These are phyloP conservation scores for Alternaria triticimaculans DNA, from an alignment of 2,329 filamentous ascomycete species.

Conservation along the genomic window DNA sequence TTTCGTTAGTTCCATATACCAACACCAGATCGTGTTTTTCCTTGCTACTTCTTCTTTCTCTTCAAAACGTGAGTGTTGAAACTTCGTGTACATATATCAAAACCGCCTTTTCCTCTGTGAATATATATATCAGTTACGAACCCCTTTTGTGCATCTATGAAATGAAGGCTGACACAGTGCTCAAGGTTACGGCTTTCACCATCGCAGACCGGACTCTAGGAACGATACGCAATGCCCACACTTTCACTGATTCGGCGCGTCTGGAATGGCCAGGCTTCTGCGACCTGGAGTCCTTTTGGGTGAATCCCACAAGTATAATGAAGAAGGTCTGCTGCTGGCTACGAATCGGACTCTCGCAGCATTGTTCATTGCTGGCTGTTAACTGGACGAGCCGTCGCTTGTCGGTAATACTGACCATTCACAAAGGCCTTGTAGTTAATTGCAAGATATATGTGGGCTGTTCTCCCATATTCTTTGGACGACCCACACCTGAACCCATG, in stretches of 20 bases:
- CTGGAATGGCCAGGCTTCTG: neutral
- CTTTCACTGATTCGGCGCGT: neutral
- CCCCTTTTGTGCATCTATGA: neutral
- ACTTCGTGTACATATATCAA: neutral
- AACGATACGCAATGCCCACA: neutral
- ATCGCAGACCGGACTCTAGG: neutral
- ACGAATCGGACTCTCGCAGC: neutral
- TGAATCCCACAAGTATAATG: neutral
- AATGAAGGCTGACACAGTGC: neutral
- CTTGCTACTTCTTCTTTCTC: neutral
- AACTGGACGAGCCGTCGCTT: neutral
- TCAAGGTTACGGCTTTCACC: neutral
- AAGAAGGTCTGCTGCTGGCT: neutral
- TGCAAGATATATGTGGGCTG: neutral
- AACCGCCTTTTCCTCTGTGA: neutral
- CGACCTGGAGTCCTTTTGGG: neutral
- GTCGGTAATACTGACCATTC: neutral
- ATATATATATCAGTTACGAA: neutral
- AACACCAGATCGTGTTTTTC: constrained; percentile 2
- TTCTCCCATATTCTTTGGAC: neutral
- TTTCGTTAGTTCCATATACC: neutral
- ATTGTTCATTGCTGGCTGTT: neutral
- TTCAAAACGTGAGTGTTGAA: neutral
- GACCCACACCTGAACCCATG: neutral
- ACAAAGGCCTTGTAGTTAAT: neutral